Base-by-base conservation (phyloP, 176 grass and related monocot species). In the Oryza australiensis region DNA sequence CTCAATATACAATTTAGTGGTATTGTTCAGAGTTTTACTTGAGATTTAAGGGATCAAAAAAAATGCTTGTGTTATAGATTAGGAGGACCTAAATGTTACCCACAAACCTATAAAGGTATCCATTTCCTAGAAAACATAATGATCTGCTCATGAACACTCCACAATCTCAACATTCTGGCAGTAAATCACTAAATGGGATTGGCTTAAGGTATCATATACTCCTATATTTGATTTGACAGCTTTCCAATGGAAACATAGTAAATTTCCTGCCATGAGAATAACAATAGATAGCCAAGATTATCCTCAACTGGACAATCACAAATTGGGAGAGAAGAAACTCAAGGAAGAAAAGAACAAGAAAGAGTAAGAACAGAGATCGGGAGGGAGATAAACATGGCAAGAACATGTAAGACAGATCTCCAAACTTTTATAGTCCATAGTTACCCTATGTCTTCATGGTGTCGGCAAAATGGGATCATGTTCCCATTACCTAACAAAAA, bases 401-500 rank as follows among this genome's bases (percentile, higher is more conserved):
- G 9, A 9, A 60, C 6, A 60, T 23, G 55, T 60, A 6, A 8
- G 0, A 22, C 49, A 8, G 5, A 55, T 22, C 18, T 55, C 49
- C 46, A 55, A 55, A 55, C 0, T 55, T 55, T 2, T 55, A 49
- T 18, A 55, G 14, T 16, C 46, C 49, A 55, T 14, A 55, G 2
- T 24, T 24, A 35, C 0, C 24, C 27, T 12, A 59, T 76, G 32
- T 24, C 30, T 1, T 59, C 27, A 42, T 40, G 7, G 26, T 59
- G 5, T 32, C 18, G 37, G 32, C 26, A 83, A 76, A 59, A 41
- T 12, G 13, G 73, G 22, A 33, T 66, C 18, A 75, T 22, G 23
- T 40, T 75, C 10, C 60, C 18, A 66, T 38, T 40, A 66, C 72
- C n/a, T 57, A 83, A 75, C 12, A 53, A 74, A 66, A 75, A 16